These are phyloP conservation scores for Parastagonospora avenae DNA, from an alignment of 2,329 filamentous ascomycete species.

Conservation along the genomic window DNA sequence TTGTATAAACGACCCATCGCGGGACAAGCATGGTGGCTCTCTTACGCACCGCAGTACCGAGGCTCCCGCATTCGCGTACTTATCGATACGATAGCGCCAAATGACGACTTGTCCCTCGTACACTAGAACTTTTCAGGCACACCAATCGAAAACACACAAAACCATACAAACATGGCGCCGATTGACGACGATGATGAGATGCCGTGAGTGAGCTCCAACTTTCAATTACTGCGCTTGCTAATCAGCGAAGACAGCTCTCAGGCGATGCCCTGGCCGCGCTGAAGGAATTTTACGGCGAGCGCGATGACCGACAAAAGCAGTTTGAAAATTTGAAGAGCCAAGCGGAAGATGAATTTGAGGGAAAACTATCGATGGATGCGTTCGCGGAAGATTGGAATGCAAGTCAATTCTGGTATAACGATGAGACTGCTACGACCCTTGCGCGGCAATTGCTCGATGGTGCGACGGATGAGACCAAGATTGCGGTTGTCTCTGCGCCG, in stretches of 20 bases:
- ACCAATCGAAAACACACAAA: slow-evolving; percentile 3
- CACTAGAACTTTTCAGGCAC: slow-evolving; percentile 29
- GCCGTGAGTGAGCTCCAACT: slow-evolving; percentile 30
- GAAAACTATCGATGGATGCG: slow-evolving; percentile 65
- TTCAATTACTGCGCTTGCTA: slow-evolving; percentile 9
- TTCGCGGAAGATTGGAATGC: slow-evolving; percentile 85
- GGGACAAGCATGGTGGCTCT: slow-evolving; percentile 32
- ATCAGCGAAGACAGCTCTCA: slow-evolving; percentile 63
- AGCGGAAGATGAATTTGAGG: slow-evolving; percentile 61
- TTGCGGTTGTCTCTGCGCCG: slow-evolving; percentile 75
- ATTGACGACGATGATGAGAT: slow-evolving; percentile 43
- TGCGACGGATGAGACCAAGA: slow-evolving; percentile 60
- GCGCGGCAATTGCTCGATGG: slow-evolving; percentile 70
- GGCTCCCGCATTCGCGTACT: slow-evolving; percentile 5
- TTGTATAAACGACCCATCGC: slow-evolving; percentile 24
- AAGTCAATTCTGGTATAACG: slow-evolving; percentile 83
- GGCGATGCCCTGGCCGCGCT: slow-evolving; percentile 70
- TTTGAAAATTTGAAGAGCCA: slow-evolving; percentile 71
- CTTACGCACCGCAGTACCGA: slow-evolving; percentile 27
- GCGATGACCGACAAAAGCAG: slow-evolving; percentile 67
- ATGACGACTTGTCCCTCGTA: background rate
- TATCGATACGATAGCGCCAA: background rate
- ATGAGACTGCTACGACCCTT: slow-evolving; percentile 69
- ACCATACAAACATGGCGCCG: slow-evolving; percentile 23
- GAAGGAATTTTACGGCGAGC: slow-evolving; percentile 74